Conservation (phyloP, 208 protist species). For the Sergeia podlipaevii region DNA sequence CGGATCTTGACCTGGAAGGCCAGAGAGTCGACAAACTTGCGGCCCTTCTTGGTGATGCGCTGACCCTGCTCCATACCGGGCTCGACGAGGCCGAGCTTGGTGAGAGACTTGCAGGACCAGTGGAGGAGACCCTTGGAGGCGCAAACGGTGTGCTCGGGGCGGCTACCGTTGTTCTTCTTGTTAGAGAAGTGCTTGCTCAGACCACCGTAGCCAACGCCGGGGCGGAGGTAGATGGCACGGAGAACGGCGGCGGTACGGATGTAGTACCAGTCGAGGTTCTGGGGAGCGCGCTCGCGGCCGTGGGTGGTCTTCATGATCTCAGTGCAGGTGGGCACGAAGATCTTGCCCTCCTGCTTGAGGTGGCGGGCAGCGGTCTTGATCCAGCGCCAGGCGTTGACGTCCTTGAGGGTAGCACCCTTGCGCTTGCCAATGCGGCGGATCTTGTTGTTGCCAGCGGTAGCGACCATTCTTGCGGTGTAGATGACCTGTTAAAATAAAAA, state of each 20-base stretch:
- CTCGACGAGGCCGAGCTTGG: constrained; percentile 91
- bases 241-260: constrained; percentile 95
- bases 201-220: constrained; percentile 91
- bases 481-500: too few species aligned
- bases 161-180: constrained; percentile 88
- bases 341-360: constrained; percentile 95
- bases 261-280: constrained; percentile 98
- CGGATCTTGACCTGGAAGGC: constrained; percentile 89
- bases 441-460: constrained; percentile 46
- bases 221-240: constrained; percentile 96
- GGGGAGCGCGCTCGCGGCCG: constrained; percentile 95
- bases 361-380: constrained; percentile 93
- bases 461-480: too few species aligned
- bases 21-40: constrained; percentile 94
- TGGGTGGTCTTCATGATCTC: constrained; percentile 97
- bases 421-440: constrained; percentile 87
- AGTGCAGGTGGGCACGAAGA: constrained; percentile 95
- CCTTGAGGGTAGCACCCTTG: constrained; percentile 91
- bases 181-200: constrained; percentile 94
- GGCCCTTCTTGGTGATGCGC: constrained; percentile 91
- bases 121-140: constrained; percentile 90
- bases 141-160: constrained; percentile 83
- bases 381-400: constrained; percentile 95
- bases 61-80: constrained; percentile 80
- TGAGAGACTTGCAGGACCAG: constrained; percentile 94